phyloP scores from a whole-genome alignment of 768 basidiomycete species.

The Leccinum incarnatum region DNA sequence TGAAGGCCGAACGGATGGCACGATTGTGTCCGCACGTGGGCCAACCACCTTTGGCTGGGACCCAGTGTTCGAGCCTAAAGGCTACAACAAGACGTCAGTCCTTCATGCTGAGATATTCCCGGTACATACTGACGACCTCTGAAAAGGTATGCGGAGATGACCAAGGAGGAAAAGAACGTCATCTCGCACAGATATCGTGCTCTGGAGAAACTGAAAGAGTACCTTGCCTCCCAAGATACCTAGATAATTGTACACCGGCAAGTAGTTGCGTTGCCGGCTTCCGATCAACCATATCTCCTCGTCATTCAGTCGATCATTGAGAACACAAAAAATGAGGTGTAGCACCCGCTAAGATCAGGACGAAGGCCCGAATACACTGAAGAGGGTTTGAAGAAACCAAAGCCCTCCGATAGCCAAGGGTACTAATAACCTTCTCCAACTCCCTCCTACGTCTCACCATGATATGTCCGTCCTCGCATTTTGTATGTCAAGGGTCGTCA shows the following conservation, averaged over 20 bases:
- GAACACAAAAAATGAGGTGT: not conserved
- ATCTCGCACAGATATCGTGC: conserved; percentile 68
- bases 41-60: conserved; percentile 88
- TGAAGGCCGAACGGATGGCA: conserved; percentile 86
- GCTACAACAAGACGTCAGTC: conserved; percentile 72
- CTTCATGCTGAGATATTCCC: not conserved
- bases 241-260: conserved; percentile 1
- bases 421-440: conserved; percentile 21
- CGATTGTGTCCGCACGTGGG: conserved; percentile 85
- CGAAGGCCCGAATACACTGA: conserved; percentile 25
- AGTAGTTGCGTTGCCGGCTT: conserved; percentile 12
- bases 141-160: conserved; percentile 69
- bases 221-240: conserved; percentile 27
- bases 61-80: conserved; percentile 76
- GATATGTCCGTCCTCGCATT: conserved; percentile 66
- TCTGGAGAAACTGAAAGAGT: conserved; percentile 51
- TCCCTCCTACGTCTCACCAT: not conserved
- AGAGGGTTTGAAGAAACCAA: conserved; percentile 13
- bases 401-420: conserved; percentile 68
- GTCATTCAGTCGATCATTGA: too few relatives aligned
- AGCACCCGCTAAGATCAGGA: conserved; percentile 8
- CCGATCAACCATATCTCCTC: conserved; percentile 6
- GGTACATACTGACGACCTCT: not conserved
- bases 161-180: conserved; percentile 55
- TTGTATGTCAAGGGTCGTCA: conserved; percentile 92